phyloP scores from a whole-genome alignment of 345 rosid genomes.

The Eucalyptus marginata region DNA sequence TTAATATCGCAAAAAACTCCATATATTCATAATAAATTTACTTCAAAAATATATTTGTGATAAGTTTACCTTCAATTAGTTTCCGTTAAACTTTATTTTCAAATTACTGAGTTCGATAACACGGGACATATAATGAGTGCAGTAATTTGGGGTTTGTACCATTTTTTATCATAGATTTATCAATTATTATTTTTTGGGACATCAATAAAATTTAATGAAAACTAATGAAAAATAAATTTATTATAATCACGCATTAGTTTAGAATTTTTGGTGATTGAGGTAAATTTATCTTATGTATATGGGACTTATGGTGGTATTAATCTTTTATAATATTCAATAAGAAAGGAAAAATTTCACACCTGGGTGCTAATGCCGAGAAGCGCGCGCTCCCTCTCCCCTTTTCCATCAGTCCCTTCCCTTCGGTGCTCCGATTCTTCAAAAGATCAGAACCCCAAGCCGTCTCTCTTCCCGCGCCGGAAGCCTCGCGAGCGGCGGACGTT shows the following conservation, averaged over 20 bases:
- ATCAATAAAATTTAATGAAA: too few species aligned
- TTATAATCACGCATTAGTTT: fast-evolving
- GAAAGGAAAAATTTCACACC: background rate
- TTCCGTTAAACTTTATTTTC: fast-evolving
- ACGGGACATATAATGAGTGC: fast-evolving
- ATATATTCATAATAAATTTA: too few species aligned
- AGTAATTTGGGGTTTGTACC: too few species aligned
- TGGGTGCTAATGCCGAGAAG: background rate
- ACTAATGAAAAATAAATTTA: too few species aligned
- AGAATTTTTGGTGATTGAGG: too few species aligned
- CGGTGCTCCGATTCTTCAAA: background rate
- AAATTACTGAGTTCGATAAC: too few species aligned
- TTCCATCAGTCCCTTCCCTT: background rate
- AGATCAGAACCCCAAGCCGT: background rate
- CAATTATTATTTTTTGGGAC: too few species aligned
- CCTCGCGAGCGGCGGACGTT: background rate
- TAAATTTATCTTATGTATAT: too few species aligned
- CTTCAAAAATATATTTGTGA: too few species aligned
- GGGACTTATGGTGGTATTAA: too few species aligned
- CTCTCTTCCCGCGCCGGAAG: background rate
- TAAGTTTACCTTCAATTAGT: fast-evolving
- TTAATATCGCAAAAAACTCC: fast-evolving
- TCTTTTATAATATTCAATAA: too few species aligned
- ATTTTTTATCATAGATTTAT: too few species aligned
- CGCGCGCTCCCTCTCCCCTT: background rate